Base-by-base conservation (phyloP, 805 yeast species). In the Monosporozyma siamensis region DNA sequence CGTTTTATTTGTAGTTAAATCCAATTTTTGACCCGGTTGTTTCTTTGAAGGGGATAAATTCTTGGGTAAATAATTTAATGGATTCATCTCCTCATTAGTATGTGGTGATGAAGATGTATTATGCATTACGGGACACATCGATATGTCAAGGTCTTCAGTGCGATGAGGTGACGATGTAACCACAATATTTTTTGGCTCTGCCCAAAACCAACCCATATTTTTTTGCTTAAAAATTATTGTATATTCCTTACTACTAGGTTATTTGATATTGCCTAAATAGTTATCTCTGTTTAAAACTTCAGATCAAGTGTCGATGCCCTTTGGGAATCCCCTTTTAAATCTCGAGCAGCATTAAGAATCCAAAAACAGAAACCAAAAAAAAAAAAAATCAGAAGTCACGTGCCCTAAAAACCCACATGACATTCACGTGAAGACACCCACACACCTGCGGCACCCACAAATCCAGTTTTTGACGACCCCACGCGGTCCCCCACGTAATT, bases 201-300 rank as follows among this genome's bases (percentile, higher is more conserved):
- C 82, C 95, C 95, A 87, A 59, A 87, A 85, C 86, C 92, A 84
- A 51, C 95, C 95, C 95, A 84, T 84, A 7, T 25, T 61, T 10
- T 6, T 23, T 18, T 31, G 12, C 34, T n/a, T n/a, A n/a, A n/a
- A n/a, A n/a, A 18, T 18, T 7, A 4, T 32, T 29, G 15, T 29
- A 40, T 38, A 32, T 38, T 22, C n/a, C n/a, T n/a, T n/a, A n/a
- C n/a, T n/a, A n/a, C n/a, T n/a, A n/a, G n/a, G n/a, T n/a, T n/a
- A n/a, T n/a, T n/a, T n/a, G n/a, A n/a, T n/a, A n/a, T n/a, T n/a
- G n/a, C n/a, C n/a, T n/a, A n/a, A n/a, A n/a, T n/a, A n/a, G n/a
- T n/a, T n/a, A n/a, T n/a, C n/a, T n/a, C n/a, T n/a, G n/a, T n/a
- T n/a, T n/a, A n/a, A n/a, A n/a, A n/a, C n/a, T n/a, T n/a, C n/a